phyloP scores from a whole-genome alignment of 2,329 filamentous ascomycete species.

The Fusarium guadeloupense region DNA sequence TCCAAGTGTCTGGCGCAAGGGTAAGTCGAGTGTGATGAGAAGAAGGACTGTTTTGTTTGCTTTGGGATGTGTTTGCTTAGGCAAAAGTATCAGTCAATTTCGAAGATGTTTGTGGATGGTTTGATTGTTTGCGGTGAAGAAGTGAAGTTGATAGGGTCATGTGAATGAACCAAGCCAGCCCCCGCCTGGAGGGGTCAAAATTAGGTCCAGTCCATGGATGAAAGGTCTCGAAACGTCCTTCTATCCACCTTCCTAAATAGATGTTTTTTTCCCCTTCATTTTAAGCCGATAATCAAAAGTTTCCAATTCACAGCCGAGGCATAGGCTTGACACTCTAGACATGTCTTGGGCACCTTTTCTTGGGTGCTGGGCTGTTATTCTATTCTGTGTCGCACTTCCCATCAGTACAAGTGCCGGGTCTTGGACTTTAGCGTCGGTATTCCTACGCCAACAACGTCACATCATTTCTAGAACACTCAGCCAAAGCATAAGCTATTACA shows the following conservation, averaged over 20 bases:
- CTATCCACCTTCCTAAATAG: neutral
- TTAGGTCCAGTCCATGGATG: neutral
- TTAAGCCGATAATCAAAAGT: too few relatives aligned
- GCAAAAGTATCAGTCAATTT: neutral
- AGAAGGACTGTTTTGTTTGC: neutral
- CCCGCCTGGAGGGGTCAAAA: slow-evolving; percentile 12
- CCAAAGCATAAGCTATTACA: neutral
- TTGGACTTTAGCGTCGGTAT: slow-evolving; percentile 20
- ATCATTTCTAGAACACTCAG: neutral
- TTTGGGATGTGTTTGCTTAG: neutral
- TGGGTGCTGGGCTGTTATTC: too few relatives aligned
- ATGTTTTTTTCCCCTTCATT: neutral
- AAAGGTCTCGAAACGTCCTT: neutral
- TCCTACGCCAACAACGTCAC: neutral
- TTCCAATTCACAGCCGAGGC: too few relatives aligned
- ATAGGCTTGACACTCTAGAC: too few relatives aligned
- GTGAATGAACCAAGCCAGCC: neutral
- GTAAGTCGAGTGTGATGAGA: neutral
- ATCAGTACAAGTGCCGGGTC: slow-evolving; percentile 3
- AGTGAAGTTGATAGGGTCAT: slow-evolving; percentile 10
- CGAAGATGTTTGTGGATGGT: neutral
- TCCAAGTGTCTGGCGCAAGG: neutral
- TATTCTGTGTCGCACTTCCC: too few relatives aligned
- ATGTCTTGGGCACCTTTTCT: too few relatives aligned
- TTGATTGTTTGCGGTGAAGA: slow-evolving; percentile 15